A percentile compares a stretch with the other conserved stretches of the same genome.
Evolutionary conservation across 2,329 filamentous ascomycete species (phyloP).

Genomic region (Hymenoscyphus infarciens): DNA sequence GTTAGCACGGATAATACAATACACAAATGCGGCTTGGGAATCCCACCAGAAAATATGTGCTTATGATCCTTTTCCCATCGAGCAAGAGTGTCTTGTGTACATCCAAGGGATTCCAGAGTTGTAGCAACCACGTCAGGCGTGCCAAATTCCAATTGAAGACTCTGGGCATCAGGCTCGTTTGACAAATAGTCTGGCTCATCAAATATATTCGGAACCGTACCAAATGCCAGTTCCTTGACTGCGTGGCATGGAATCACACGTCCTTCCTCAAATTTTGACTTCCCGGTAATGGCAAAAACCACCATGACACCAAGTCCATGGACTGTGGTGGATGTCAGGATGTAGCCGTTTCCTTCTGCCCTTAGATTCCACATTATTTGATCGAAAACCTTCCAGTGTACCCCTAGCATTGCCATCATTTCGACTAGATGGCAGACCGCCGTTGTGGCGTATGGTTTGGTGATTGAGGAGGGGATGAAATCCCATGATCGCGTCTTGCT

Average conservation of each 20-base stretch:
- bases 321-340: conserved; percentile 36
- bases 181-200: conserved; percentile 40
- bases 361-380: conserved; percentile 47
- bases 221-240: conserved; percentile 54
- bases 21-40: too few relatives aligned
- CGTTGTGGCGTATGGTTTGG: conserved; percentile 37
- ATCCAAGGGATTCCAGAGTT: conserved; percentile 51
- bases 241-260: conserved; percentile 51
- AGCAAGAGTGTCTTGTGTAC: conserved; percentile 49
- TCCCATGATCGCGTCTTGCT: conserved; percentile 38
- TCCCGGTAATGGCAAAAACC: conserved; percentile 49
- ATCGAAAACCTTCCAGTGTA: conserved; percentile 59
- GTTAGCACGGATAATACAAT: neutral
- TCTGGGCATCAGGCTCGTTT: conserved; percentile 30
- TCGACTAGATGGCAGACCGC: conserved; percentile 37
- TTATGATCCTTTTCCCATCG: conserved; percentile 37
- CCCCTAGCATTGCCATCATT: conserved; percentile 39
- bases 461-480: conserved; percentile 37
- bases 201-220: conserved; percentile 54
- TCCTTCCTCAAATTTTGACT: conserved; percentile 46
- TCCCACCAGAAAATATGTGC: conserved; percentile 33
- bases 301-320: conserved; percentile 53
- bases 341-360: conserved; percentile 38
- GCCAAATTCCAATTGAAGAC: conserved; percentile 45
- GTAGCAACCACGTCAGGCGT: conserved; percentile 48